A percentile compares a stretch with the other conserved stretches of the same genome.
phyloP scores from a whole-genome alignment of 345 rosid species.

The rapeseed (Brassica napus) region Da-Ae NC_063444.1:2005501-2006000 shows the following conservation, averaged over 20 bases:
- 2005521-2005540: not conserved
- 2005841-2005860: not conserved
- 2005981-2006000: no score
- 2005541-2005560: constrained; percentile 14
- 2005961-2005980: no score
- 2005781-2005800: constrained; percentile 40
- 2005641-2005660: not conserved
- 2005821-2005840: constrained; percentile 1
- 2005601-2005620: constrained; percentile 8
- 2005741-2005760: constrained; percentile 57
- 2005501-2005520: constrained; percentile 29
- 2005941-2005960: no score
- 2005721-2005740: constrained; percentile 35
- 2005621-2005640: not conserved
- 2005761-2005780: constrained; percentile 38
- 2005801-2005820: constrained; percentile 4
- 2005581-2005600: constrained; percentile 4
- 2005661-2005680: constrained; percentile 39
- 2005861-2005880: not conserved
- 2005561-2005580: constrained; percentile 3
- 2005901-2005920: no score
- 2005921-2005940: no score
- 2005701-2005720: constrained; percentile 70
- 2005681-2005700: constrained; percentile 43
- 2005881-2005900: not conserved